These are phyloP conservation scores for Neurospora tetraspora DNA, from an alignment of 495 filamentous ascomycete species.

Conservation along the genomic window DNA sequence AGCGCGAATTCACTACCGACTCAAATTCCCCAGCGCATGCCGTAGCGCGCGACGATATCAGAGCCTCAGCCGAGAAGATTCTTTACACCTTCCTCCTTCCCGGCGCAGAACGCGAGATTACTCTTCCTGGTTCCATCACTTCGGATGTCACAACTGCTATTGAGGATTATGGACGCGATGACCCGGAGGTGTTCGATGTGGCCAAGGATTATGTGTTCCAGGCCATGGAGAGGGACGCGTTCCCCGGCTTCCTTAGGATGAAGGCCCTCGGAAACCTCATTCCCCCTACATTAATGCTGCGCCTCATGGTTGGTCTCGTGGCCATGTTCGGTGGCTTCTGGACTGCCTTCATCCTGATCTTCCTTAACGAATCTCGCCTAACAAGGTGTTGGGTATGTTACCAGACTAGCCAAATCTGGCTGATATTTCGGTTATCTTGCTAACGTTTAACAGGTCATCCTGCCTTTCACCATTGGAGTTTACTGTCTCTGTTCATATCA, in stretches of 20 bases:
- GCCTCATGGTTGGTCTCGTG: slow-evolving; percentile 77
- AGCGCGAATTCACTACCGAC: slow-evolving; percentile 45
- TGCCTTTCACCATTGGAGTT: slow-evolving; percentile 86
- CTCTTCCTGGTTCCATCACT: slow-evolving; percentile 76
- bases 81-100: slow-evolving; percentile 91
- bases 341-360: slow-evolving; percentile 85
- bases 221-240: slow-evolving; percentile 97
- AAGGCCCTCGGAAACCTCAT: slow-evolving; percentile 94
- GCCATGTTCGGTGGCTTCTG: slow-evolving; percentile 87
- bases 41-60: slow-evolving; percentile 75
- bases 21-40: slow-evolving; percentile 76
- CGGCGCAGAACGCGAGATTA: slow-evolving; percentile 89
- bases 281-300: slow-evolving; percentile 71
- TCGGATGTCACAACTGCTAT: slow-evolving; percentile 71
- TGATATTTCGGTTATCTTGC: slow-evolving; percentile 1
- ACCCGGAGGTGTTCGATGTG: slow-evolving; percentile 92
- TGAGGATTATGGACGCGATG: slow-evolving; percentile 81
- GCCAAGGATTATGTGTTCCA: slow-evolving; percentile 99
- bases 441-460: slow-evolving; percentile 55
- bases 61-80: slow-evolving; percentile 92
- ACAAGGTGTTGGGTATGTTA: slow-evolving; percentile 73
- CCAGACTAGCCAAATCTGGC: background rate
- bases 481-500: slow-evolving; percentile 86
- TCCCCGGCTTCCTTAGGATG: slow-evolving; percentile 87
- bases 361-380: slow-evolving; percentile 64